Conservation (phyloP, 2,329 filamentous ascomycete genomes). For the Dactylonectria estremocensis region DNA sequence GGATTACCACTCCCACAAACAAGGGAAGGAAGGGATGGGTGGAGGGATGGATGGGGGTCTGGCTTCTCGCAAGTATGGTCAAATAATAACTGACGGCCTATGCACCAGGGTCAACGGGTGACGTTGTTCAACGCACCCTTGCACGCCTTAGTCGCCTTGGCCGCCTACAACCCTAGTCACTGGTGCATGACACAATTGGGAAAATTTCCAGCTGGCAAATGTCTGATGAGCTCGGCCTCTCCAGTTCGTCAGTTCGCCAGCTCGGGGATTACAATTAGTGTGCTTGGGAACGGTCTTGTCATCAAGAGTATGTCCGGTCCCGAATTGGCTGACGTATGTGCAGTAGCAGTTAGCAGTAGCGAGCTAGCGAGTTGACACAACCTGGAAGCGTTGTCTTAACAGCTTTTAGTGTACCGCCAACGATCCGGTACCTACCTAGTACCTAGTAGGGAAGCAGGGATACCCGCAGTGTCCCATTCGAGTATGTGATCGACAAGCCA, state of each 20-base stretch:
- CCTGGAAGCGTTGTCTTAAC: too few species aligned
- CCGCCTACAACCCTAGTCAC: slow-evolving; percentile 7
- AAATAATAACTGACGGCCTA: slow-evolving; percentile 3
- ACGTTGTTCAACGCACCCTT: slow-evolving; percentile 5
- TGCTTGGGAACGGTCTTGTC: slow-evolving; percentile 24
- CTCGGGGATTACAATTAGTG: slow-evolving; percentile 34
- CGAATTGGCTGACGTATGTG: slow-evolving; percentile 34
- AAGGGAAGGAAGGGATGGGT: neutral
- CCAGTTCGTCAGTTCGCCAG: slow-evolving; percentile 16
- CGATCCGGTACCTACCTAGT: too few species aligned
- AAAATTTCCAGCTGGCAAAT: slow-evolving; percentile 24
- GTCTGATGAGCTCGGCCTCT: neutral
- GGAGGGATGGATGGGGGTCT: slow-evolving; percentile 1
- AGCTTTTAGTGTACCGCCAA: too few species aligned
- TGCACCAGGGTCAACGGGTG: slow-evolving; percentile 5
- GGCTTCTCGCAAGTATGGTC: neutral
- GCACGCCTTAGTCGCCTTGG: neutral
- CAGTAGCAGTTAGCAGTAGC: neutral
- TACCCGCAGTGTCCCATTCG: neutral
- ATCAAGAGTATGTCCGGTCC: slow-evolving; percentile 12
- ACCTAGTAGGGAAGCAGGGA: too few species aligned
- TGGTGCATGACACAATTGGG: slow-evolving; percentile 34
- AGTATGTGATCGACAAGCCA: neutral
- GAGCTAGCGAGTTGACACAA: neutral
- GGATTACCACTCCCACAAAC: neutral